A percentile compares a stretch with the other conserved stretches of the same genome.
Evolutionary conservation across 2,329 filamentous ascomycete species (phyloP).

Genomic region (Cladophialophora yegresii): DNA sequence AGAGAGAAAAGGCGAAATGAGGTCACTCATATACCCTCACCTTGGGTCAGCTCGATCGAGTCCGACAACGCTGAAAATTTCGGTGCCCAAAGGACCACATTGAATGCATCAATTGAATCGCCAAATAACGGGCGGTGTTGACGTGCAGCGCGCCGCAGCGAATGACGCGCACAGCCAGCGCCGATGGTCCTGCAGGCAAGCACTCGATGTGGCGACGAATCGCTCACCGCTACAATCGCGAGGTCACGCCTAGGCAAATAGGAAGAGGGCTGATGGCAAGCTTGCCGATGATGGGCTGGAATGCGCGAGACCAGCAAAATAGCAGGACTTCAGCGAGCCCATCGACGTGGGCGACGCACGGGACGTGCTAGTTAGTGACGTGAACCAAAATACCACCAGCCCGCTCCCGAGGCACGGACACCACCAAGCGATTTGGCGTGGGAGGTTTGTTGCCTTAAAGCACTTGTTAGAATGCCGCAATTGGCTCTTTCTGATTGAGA

Average conservation of each 20-base stretch:
- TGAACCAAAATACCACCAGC: constrained; percentile 7
- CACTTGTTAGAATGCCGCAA: not conserved
- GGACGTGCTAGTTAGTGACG: constrained; percentile 1
- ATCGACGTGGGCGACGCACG: not conserved
- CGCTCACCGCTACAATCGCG: constrained; percentile 30
- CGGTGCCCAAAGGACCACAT: constrained; percentile 19
- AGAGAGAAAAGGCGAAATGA: constrained; percentile 18
- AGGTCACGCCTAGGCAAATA: constrained; percentile 19
- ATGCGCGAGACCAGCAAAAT: constrained; percentile 6
- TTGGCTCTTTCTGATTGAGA: constrained; percentile 2
- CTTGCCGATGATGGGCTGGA: constrained; percentile 14
- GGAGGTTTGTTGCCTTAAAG: constrained; percentile 11
- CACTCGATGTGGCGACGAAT: constrained; percentile 21
- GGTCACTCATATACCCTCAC: constrained; percentile 13
- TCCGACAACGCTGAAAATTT: constrained; percentile 15
- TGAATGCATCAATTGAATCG: constrained; percentile 24
- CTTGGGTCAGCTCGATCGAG: not conserved
- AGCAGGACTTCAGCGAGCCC: constrained; percentile 10
- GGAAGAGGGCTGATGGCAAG: constrained; percentile 15
- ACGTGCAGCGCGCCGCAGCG: constrained; percentile 17
- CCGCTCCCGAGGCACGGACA: not conserved
- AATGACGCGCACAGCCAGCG: constrained; percentile 21
- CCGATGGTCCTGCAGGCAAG: constrained; percentile 17
- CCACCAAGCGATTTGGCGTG: constrained; percentile 9
- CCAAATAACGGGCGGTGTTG: constrained; percentile 23